Conservation (phyloP, 2,329 filamentous ascomycete genomes). For the Paecilomyces variotii region DNA sequence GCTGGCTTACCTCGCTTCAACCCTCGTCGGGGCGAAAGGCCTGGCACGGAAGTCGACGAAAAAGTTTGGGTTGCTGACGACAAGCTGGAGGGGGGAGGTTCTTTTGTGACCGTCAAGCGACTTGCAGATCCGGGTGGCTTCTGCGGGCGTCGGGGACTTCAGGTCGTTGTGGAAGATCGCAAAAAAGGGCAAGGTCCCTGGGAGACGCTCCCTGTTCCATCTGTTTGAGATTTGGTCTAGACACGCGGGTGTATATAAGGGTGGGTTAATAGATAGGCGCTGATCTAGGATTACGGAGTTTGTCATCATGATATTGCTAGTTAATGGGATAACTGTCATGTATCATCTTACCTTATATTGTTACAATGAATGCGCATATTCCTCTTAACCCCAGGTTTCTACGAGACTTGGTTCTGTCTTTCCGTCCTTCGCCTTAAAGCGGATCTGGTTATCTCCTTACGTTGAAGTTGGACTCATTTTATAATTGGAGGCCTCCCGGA, state of each 20-base stretch:
- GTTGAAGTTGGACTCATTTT: background rate
- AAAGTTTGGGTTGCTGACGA: slow-evolving; percentile 33
- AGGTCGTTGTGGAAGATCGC: slow-evolving; percentile 37
- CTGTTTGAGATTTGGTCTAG: slow-evolving; percentile 5
- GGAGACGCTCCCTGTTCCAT: slow-evolving; percentile 35
- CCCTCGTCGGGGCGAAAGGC: slow-evolving; percentile 50
- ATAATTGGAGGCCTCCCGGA: background rate
- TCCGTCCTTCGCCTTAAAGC: background rate
- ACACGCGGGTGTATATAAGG: background rate
- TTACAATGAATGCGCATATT: background rate
- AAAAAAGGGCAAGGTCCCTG: slow-evolving; percentile 37
- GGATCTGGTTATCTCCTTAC: background rate
- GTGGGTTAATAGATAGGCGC: background rate
- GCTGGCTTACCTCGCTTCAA: slow-evolving; percentile 53
- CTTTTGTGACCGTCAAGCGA: slow-evolving; percentile 31
- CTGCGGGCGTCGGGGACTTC: slow-evolving; percentile 35
- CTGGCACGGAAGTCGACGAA: slow-evolving; percentile 43
- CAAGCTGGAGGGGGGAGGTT: slow-evolving; percentile 22
- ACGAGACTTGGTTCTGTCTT: background rate
- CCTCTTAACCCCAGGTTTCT: background rate
- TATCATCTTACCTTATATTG: background rate
- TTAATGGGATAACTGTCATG: background rate
- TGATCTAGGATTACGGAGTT: background rate
- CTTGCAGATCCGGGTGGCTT: slow-evolving; percentile 37
- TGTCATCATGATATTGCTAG: background rate